Conservation (phyloP, 2,329 filamentous ascomycete species). For the Ambrosiella cleistominuta region DNA sequence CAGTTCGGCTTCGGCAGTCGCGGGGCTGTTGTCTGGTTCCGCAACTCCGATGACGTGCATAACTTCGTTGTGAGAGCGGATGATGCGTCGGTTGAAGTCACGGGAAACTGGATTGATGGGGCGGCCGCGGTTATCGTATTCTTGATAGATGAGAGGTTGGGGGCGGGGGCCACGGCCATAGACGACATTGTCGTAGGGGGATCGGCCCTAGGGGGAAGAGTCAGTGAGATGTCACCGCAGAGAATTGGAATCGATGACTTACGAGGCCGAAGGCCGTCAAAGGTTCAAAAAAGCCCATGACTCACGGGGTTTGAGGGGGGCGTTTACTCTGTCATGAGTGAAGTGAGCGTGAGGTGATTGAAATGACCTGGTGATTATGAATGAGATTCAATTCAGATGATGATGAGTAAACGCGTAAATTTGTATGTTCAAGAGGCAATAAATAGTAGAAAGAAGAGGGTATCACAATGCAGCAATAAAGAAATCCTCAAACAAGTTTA, state of each 20-base stretch:
- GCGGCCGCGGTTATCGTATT: slow-evolving; percentile 38
- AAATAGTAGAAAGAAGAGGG: too few relatives aligned
- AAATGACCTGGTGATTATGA: background rate
- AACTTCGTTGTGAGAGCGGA: slow-evolving; percentile 44
- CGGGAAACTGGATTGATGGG: slow-evolving; percentile 38
- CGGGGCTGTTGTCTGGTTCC: slow-evolving; percentile 32
- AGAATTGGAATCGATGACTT: slow-evolving; percentile 15
- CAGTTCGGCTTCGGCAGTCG: slow-evolving; percentile 24
- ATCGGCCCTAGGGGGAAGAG: slow-evolving; percentile 30
- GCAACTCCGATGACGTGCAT: slow-evolving; percentile 46
- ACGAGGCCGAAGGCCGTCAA: slow-evolving; percentile 40
- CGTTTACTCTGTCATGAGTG: background rate
- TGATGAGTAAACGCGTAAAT: too few relatives aligned
- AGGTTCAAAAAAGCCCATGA: slow-evolving; percentile 37
- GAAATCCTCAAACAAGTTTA: too few relatives aligned
- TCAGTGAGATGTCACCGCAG: background rate
- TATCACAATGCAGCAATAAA: too few relatives aligned
- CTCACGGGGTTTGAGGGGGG: background rate
- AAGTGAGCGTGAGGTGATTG: background rate
- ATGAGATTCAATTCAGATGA: too few relatives aligned
- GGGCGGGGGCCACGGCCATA: slow-evolving; percentile 29
- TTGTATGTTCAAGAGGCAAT: too few relatives aligned
- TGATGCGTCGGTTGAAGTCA: slow-evolving; percentile 36
- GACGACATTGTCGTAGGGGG: slow-evolving; percentile 41
- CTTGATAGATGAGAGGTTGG: slow-evolving; percentile 25